A percentile compares a stretch with the other conserved stretches of the same genome.
Evolutionary conservation across 1,139 yeast genomes (phyloP).

Genomic region (Suhomyces anneliseae): DNA sequence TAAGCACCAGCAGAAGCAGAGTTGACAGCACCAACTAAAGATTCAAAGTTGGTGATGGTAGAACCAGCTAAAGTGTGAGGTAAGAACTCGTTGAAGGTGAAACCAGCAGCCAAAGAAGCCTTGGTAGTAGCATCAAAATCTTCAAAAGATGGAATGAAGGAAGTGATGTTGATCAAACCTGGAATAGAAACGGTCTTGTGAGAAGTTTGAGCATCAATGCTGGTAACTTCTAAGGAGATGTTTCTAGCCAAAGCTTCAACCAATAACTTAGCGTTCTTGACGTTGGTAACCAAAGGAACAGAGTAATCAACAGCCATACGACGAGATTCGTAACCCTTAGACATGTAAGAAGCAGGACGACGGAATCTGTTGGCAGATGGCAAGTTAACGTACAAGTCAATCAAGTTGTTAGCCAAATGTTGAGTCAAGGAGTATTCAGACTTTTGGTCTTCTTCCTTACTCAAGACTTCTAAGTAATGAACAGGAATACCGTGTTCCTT

Average conservation of each 20-base stretch:
- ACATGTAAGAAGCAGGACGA: slow-evolving; percentile 97
- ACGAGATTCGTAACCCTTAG: slow-evolving; percentile 97
- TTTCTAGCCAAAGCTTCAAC: slow-evolving; percentile 87
- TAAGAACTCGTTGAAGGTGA: slow-evolving; percentile 79
- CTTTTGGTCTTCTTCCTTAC: slow-evolving; percentile 74
- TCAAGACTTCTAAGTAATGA: slow-evolving; percentile 87
- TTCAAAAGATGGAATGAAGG: slow-evolving; percentile 72
- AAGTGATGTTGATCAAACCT: slow-evolving; percentile 79
- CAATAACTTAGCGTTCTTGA: slow-evolving; percentile 93
- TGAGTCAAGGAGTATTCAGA: slow-evolving; percentile 93
- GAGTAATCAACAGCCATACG: slow-evolving; percentile 99
- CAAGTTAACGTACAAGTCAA: slow-evolving; percentile 92
- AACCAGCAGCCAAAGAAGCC: slow-evolving; percentile 79
- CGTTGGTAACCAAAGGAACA: slow-evolving; percentile 96
- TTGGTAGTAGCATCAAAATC: slow-evolving; percentile 68
- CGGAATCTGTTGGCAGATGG: slow-evolving; percentile 97
- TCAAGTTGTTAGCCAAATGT: slow-evolving; percentile 94
- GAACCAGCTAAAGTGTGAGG: slow-evolving; percentile 71
- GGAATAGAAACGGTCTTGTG: slow-evolving; percentile 82
- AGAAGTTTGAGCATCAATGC: slow-evolving; percentile 87
- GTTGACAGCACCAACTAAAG: slow-evolving; percentile 65
- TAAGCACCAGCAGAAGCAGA: slow-evolving; percentile 59
- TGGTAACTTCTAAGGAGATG: slow-evolving; percentile 65
- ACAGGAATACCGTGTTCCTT: slow-evolving; percentile 94
- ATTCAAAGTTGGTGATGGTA: slow-evolving; percentile 60